Evolutionary conservation across 2,329 filamentous ascomycete species (phyloP).

Genomic region (Talaromyces sp.): DNA sequence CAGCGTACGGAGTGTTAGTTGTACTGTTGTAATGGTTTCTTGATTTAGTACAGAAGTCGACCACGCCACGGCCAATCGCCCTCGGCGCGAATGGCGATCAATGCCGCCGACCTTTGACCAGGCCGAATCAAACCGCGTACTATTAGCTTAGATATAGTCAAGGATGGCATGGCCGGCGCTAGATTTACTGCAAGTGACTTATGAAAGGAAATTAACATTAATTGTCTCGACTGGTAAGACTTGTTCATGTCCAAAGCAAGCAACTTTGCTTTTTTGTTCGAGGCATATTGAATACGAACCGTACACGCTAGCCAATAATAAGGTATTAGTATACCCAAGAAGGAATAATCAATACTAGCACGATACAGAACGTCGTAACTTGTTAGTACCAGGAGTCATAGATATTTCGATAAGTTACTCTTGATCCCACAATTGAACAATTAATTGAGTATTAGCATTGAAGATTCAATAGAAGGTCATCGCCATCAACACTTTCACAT

Average conservation of each 20-base stretch:
- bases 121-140: not conserved
- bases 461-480: not conserved
- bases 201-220: not conserved
- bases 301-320: slow-evolving; percentile 10
- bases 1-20: not conserved
- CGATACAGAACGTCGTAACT: not conserved
- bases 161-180: not conserved
- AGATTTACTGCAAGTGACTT: not conserved
- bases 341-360: slow-evolving; percentile 5
- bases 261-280: not conserved
- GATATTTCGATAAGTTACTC: not conserved
- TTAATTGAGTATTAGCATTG: not conserved
- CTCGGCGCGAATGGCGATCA: slow-evolving; percentile 3
- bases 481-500: not conserved
- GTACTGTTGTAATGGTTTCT: not conserved
- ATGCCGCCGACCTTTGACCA: not conserved
- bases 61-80: not conserved
- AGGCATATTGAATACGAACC: not conserved
- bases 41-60: not conserved
- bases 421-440: not conserved
- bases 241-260: not conserved
- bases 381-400: not conserved
- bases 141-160: not conserved
- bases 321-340: slow-evolving; percentile 8
- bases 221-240: not conserved